Evolutionary conservation across 202 grass and related monocot species (phyloP), one percentile per base, ranked within the genome.

Genomic region (Zoysia matrella): DNA sequence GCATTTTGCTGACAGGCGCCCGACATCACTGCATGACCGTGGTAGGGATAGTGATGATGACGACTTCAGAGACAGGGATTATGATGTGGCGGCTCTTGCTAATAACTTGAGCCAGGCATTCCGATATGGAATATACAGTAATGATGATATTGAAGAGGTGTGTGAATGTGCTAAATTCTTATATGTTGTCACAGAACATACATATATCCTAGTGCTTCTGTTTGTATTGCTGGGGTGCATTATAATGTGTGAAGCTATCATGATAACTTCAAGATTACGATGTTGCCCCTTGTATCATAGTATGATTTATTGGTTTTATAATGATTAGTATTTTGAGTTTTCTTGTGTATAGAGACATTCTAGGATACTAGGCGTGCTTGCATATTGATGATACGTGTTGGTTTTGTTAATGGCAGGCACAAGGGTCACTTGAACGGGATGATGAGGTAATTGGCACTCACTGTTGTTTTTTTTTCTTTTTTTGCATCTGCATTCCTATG

Each of bases 61-160:
- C 0, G 91, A 97, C 71, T 89, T 93, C 82, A 74, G 89, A 71
- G 94, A 97, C 71, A 86, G 94, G 81, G 91, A 97, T 72, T 93
- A 93, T 82, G 94, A 97, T 89, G 94, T 97, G 68, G 94, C 94
- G 10, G 89, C 91, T 65, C 84, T 93, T 79, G 86, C 86, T 81
- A 93, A 88, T 83, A 93, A 97, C 74, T 62, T 93, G 68, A 97
- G 94, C 64, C 94, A 97, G 79, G 91, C 94, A 64, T 97, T 93
- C 73, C 82, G 89, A 44, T 93, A 88, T 82, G 94, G 94, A 42
- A 93, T 97, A 66, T 97, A 97, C 78, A 89, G 76, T 65, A 97
- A 97, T 51, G 94, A 97, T 76, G 91, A 97, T 67, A 82, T 85
- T 65, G 91, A 91, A 87, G 94, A 97, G 94, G 94, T 97, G 52